Base-by-base conservation (phyloP, 1,284 basidiomycete genomes). In the Anthracocystis walkeri region DNA sequence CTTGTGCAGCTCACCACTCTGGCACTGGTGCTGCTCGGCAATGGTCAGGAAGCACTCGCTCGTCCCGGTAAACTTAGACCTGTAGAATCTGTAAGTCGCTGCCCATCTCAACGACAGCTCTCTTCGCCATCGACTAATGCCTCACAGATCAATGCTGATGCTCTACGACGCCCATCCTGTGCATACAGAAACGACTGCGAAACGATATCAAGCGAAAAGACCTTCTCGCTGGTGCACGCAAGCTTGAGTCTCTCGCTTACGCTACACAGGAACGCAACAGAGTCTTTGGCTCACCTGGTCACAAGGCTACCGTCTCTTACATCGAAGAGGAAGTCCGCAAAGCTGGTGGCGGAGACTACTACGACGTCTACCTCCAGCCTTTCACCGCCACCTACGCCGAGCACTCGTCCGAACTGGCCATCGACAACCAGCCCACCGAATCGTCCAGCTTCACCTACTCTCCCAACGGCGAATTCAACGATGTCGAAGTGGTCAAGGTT, bases 371-470 rank as follows among this genome's bases (percentile, higher is more conserved):
- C 49, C 60, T 67, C 23, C 70, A 73, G 46, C 64, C 64, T 8
- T 67, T 73, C 45, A 67, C 70, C 35, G 70, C 59, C 35, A 73
- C 70, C n/a, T 73, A 67, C 20, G 57, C 64, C 16, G 57, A 73
- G 35, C 49, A 60, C 53, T 50, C 38, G 1, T 57, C 70, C 23
- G 56, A 67, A 21, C 60, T 73, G 18, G 53, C 57, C 12, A 65
- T 73, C 54, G 64, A 67, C 58, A 57, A 63, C 38, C 31, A 58
- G 25, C 45, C 50, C 2, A 55, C 50, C 52, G 48, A 71, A 23
- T 46, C 58, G 21, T 35, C 38, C 27, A 60, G 61, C 20, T 68
- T 73, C 46, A 65, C 61, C 40, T 68, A 73, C 55, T 66, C 65
- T 41, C 65, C 70, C 50, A 66, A 63, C 49, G 70, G 70, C 31